Evolutionary conservation across 768 basidiomycete genomes (phyloP).

Genomic region (Tricholoma sp.): DNA sequence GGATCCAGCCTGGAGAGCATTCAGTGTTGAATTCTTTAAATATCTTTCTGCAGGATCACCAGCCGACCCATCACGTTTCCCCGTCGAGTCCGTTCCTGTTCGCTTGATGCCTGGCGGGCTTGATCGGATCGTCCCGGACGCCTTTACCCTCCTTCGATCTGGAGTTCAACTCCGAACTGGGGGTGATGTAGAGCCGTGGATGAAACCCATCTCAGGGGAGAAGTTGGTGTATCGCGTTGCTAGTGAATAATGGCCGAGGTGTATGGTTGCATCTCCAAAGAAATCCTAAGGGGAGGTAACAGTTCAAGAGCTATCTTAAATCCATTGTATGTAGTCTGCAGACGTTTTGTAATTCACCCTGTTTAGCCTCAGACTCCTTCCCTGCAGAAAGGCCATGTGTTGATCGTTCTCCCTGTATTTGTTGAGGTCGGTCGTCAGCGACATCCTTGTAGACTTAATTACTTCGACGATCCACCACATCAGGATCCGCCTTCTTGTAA

Average conservation of each 20-base stretch:
- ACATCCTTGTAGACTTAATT: too few relatives aligned
- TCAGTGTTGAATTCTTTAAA: slow-evolving; percentile 28
- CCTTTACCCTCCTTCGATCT: slow-evolving; percentile 23
- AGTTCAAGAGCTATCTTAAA: too few relatives aligned
- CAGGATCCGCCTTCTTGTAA: too few relatives aligned
- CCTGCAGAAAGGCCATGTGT: too few relatives aligned
- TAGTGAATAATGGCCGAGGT: not conserved
- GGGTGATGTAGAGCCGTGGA: not conserved
- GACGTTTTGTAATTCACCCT: too few relatives aligned
- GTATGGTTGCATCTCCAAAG: too few relatives aligned
- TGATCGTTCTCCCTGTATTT: too few relatives aligned
- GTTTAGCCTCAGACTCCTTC: too few relatives aligned
- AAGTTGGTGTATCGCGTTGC: not conserved
- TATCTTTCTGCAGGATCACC: slow-evolving; percentile 21
- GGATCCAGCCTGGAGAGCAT: slow-evolving; percentile 19
- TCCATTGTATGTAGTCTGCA: too few relatives aligned
- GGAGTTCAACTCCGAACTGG: slow-evolving; percentile 12
- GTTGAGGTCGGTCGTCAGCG: too few relatives aligned
- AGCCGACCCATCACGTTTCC: slow-evolving; percentile 15
- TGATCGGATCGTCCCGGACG: slow-evolving; percentile 21
- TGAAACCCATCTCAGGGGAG: not conserved
- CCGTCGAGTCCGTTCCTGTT: slow-evolving; percentile 22
- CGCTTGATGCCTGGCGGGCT: slow-evolving; percentile 30
- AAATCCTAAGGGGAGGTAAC: too few relatives aligned
- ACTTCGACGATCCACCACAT: too few relatives aligned